phyloP scores from a whole-genome alignment of 2,329 filamentous ascomycete genomes.

The Neocatenulostroma microsporum region DNA sequence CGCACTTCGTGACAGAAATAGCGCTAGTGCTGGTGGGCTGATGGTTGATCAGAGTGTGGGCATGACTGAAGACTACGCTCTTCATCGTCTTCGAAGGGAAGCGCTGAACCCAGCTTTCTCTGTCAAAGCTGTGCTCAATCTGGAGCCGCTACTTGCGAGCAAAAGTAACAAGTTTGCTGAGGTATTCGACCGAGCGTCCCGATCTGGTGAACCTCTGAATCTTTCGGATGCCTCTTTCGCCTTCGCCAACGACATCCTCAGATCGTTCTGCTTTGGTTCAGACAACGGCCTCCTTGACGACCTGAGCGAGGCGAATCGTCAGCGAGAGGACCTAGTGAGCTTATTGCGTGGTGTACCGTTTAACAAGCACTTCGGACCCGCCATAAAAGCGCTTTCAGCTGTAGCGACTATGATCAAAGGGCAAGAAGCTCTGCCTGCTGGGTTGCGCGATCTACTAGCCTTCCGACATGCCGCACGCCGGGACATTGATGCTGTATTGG shows the following conservation, averaged over 20 bases:
- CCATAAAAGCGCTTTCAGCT: neutral
- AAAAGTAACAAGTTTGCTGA: conserved; percentile 2
- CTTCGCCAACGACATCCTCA: conserved; percentile 26
- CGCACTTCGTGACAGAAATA: conserved; percentile 5
- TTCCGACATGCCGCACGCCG: conserved; percentile 15
- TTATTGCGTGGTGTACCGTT: conserved; percentile 26
- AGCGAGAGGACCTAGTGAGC: conserved; percentile 23
- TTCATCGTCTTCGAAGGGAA: conserved; percentile 4
- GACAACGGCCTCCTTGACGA: conserved; percentile 21
- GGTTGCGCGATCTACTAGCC: conserved; percentile 17
- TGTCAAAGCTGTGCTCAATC: conserved; percentile 6
- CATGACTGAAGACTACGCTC: conserved; percentile 2
- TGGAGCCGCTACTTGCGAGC: too few relatives aligned
- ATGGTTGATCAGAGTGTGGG: conserved; percentile 2
- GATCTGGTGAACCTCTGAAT: conserved; percentile 14
- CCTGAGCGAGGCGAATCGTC: conserved; percentile 17
- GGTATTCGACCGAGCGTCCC: neutral
- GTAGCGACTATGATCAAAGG: conserved; percentile 15
- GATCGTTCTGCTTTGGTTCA: conserved; percentile 26
- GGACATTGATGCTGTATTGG: conserved; percentile 21
- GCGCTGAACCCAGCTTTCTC: conserved; percentile 9
- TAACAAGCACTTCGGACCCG: conserved; percentile 23
- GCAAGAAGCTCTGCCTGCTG: conserved; percentile 10
- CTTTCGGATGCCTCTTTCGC: conserved; percentile 27
- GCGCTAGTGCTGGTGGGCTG: conserved; percentile 7